Conservation (phyloP, 73 alveolate genomes). For the Tetrahymena thermophila region DNA sequence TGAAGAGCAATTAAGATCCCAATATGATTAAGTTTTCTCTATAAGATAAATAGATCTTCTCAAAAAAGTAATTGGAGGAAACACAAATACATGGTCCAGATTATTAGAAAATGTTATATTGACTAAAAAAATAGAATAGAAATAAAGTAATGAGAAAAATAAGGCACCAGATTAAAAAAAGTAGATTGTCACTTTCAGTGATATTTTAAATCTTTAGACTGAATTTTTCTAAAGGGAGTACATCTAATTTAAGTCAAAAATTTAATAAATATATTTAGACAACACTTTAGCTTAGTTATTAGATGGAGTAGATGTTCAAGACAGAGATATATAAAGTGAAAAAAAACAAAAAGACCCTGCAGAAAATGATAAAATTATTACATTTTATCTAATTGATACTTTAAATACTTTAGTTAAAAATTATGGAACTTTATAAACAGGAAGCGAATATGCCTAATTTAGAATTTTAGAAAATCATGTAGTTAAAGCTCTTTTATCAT, state of each 20-base stretch:
- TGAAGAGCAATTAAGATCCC: not conserved
- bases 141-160: not conserved
- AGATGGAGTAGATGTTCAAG: not conserved
- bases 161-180: not conserved
- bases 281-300: not conserved
- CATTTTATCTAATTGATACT: not conserved
- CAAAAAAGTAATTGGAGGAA: not conserved
- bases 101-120: not conserved
- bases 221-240: not conserved
- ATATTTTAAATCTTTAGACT: not conserved
- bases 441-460: not conserved
- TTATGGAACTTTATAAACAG: not conserved
- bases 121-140: not conserved
- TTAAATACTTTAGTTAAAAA: not conserved
- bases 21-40: conserved; percentile 1
- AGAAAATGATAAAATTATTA: not conserved
- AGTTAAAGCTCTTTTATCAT: not conserved
- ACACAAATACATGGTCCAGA: not conserved
- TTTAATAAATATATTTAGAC: not conserved
- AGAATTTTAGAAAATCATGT: not conserved
- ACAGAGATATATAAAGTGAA: not conserved
- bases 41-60: not conserved
- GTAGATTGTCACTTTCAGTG: not conserved
- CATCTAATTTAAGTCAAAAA: not conserved
- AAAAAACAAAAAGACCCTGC: not conserved